Evolutionary conservation across 176 grass and related monocot genomes (phyloP).

Genomic region (Hordeum marinum): DNA sequence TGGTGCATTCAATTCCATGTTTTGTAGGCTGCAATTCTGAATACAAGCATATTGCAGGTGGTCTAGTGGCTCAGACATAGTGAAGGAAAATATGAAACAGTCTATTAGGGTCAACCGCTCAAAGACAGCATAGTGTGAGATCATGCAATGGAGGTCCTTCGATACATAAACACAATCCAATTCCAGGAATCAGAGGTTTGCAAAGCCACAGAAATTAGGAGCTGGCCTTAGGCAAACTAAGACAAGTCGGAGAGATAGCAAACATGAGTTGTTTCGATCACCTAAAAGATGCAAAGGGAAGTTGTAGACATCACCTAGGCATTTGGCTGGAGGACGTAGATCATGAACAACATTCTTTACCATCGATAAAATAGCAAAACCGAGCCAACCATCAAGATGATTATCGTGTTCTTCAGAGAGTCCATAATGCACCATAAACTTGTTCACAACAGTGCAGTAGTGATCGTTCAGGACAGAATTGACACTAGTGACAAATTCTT

Average conservation of each 20-base stretch:
- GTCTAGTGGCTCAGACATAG: neutral
- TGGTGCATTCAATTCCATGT: neutral
- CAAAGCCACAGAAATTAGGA: neutral
- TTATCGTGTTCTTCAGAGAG: neutral
- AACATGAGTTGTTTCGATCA: neutral
- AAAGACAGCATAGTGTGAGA: neutral
- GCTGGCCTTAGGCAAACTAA: neutral
- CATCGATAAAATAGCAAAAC: neutral
- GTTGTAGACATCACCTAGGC: neutral
- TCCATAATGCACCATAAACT: neutral
- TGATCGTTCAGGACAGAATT: neutral
- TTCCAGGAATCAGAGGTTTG: neutral
- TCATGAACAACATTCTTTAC: neutral
- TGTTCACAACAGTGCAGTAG: neutral
- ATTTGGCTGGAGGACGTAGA: neutral
- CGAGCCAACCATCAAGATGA: neutral
- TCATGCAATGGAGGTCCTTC: neutral
- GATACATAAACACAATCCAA: neutral
- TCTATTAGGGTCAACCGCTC: neutral
- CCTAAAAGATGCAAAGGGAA: neutral
- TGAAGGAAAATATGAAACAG: neutral
- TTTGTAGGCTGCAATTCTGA: neutral
- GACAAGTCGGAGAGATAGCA: neutral
- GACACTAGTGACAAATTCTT: neutral
- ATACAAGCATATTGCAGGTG: neutral